Evolutionary conservation across 2,329 filamentous ascomycete species (phyloP), one percentile per base, ranked within the genome.

Genomic region (Pestalotiopsis sp.): DNA sequence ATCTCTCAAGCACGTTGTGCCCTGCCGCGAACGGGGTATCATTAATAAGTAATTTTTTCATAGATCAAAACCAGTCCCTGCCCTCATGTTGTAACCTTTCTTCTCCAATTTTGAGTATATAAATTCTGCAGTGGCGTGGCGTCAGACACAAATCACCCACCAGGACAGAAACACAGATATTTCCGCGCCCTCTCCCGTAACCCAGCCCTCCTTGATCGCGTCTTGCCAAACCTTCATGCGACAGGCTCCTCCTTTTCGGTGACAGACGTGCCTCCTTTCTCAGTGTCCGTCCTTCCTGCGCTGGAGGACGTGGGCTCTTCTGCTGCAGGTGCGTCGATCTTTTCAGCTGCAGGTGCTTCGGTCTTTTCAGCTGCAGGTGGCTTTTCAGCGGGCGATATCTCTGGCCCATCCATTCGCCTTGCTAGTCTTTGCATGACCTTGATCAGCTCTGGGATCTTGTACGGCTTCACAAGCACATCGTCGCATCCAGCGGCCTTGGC

Each of bases 381-480:
- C 11, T 27, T 59, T 17, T 59, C 59, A 17, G 7, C 17, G 3
- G 27, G 59, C 17, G 59, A 62, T 17, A 27, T n/a, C 31, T 62
- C 13, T 12, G 27, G 59, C 9, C n/a, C 20, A 31, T 62, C 31
- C 56, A 66, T n/a, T 13, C 65, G 65, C 40, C 36, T 59, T 4
- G 56, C 65, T 14, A 60, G 25, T 56, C n/a, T 59, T 36, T 66
- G 65, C 65, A 66, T 66, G 17, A 66, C 56, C 27, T 66, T 66
- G 65, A 66, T 81, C 56, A 92, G 76, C 71, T 91, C 89, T 4
- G 85, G 83, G 74, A 91, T 90, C 41, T 87, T 83, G 75, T 92
- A 93, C 9, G 91, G 91, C 79, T 93, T 93, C n/a, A 90, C 87
- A 20, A 94, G 85, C 23, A 93, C 88, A 75, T 89, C 89, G 73